Evolutionary conservation across 1,139 yeast species (phyloP), one percentile per base, ranked within the genome.

Genomic region (Nakaseomyces glabratus): DNA sequence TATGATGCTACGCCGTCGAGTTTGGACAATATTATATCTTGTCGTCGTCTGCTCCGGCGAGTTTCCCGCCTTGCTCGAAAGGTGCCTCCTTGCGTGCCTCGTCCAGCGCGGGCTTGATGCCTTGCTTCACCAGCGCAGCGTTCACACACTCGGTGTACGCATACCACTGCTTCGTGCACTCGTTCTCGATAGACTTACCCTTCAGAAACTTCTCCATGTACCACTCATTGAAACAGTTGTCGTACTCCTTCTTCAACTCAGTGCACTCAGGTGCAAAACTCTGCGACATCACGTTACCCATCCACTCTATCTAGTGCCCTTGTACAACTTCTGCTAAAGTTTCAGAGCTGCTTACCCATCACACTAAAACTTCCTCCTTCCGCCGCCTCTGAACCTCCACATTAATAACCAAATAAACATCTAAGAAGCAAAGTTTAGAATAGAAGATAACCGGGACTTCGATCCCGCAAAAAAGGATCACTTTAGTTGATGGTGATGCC

Each of bases 261-360:
- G 94, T 85, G 61, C 98, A 90, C 62, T 90, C 97, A 15, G 96
- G 95, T 28, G 97, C 97, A 67, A 90, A 82, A 42, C 95, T 85
- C 9, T 57, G 79, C 17, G 96, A 86, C 93, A 88, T 81, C 41
- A 68, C 65, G 61, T 77, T 79, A 38, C 90, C 90, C 90, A 81
- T 80, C 22, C 26, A 20, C 14, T 19, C n/a, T n/a, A n/a, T n/a
- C n/a, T n/a, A n/a, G n/a, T n/a, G n/a, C n/a, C n/a, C n/a, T n/a
- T n/a, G n/a, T n/a, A n/a, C n/a, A n/a, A n/a, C n/a, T n/a, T n/a
- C n/a, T n/a, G n/a, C n/a, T n/a, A n/a, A n/a, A n/a, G n/a, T n/a
- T n/a, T n/a, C n/a, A n/a, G n/a, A n/a, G n/a, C n/a, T n/a, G n/a
- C n/a, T n/a, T n/a, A n/a, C n/a, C n/a, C n/a, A n/a, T n/a, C n/a